Evolutionary conservation across 805 yeast species (phyloP), one percentile per base, ranked within the genome.

Genomic region (Candida insectalens): DNA sequence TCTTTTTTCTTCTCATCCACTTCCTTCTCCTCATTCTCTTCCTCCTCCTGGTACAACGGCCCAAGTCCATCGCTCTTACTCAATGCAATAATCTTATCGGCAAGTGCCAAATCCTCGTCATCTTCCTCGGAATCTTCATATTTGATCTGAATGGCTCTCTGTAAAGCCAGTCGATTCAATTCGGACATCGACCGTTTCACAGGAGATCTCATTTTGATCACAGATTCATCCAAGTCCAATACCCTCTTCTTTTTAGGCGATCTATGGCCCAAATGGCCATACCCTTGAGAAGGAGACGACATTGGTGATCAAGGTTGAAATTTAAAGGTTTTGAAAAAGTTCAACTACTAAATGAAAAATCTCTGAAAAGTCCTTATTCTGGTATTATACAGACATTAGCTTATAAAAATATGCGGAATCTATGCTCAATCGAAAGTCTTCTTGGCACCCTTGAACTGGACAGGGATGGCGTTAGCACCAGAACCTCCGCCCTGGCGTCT

Each of bases 401-500:
- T n/a, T n/a, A n/a, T n/a, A n/a, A n/a, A n/a, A n/a, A n/a, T n/a
- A n/a, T n/a, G n/a, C n/a, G n/a, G n/a, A n/a, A n/a, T n/a, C n/a
- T n/a, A n/a, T n/a, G n/a, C n/a, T n/a, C 74, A 80, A 63, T 82
- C 88, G 51, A 82, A 82, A 42, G 89, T 80, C 62, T 75, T 82
- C 68, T 82, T 82, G 59, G 71, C 71, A 55, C 96, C 96, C 65
- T 74, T 69, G 77, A 87, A 87, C 47, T 75, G 77, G 47, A 71
- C 67, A 49, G 82, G 78, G 40, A 74, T 63, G 38, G 75, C 65
- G 66, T 77, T 77, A 45, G 85, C 77, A 49, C 87, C 80, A 32
- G 77, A 63, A 19, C 29, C 30, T n/a, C 25, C 63, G 28, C 65
- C 53, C 28, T 63, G 48, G 45, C 35, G 43, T 26, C 44, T 40